Conservation (phyloP, 2,329 filamentous ascomycete species). For the Scytalidium lignicola region DNA sequence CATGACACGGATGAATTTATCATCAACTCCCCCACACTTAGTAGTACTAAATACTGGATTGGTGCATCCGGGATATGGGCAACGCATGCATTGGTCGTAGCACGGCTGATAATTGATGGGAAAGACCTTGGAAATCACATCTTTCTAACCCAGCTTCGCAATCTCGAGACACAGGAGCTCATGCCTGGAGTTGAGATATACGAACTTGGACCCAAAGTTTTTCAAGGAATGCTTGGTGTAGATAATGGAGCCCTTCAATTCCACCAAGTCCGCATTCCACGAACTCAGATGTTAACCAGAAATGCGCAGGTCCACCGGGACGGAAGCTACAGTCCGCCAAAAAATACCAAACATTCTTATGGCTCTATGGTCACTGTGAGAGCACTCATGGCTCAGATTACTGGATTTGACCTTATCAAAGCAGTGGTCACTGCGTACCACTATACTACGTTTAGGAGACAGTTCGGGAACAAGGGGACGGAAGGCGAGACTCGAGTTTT, state of each 20-base stretch:
- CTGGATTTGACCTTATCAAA: not conserved
- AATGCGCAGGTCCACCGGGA: slow-evolving; percentile 25
- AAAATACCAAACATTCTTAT: not conserved
- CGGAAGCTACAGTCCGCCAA: slow-evolving; percentile 22
- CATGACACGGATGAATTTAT: slow-evolving; percentile 24
- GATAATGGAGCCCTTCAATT: slow-evolving; percentile 32
- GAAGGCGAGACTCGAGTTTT: not conserved
- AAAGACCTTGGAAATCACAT: slow-evolving; percentile 26
- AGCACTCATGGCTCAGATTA: not conserved
- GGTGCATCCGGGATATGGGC: slow-evolving; percentile 23
- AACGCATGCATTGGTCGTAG: slow-evolving; percentile 27
- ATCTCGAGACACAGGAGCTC: slow-evolving; percentile 20
- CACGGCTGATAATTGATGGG: slow-evolving; percentile 22
- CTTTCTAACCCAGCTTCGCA: slow-evolving; percentile 26
- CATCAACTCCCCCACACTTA: slow-evolving; percentile 24
- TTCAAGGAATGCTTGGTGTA: not conserved
- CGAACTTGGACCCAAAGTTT: slow-evolving; percentile 20
- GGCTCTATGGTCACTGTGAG: not conserved
- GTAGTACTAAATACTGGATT: slow-evolving; percentile 28
- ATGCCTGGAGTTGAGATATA: slow-evolving; percentile 24
- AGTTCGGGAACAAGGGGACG: not conserved
- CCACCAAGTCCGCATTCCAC: slow-evolving; percentile 28
- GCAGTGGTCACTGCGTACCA: not conserved
- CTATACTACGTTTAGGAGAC: not conserved
- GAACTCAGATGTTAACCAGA: slow-evolving; percentile 26